These are phyloP conservation scores for Nematocida parisii DNA, from an alignment of 371 early-diverging fungal species.

Conservation along the genomic window DNA sequence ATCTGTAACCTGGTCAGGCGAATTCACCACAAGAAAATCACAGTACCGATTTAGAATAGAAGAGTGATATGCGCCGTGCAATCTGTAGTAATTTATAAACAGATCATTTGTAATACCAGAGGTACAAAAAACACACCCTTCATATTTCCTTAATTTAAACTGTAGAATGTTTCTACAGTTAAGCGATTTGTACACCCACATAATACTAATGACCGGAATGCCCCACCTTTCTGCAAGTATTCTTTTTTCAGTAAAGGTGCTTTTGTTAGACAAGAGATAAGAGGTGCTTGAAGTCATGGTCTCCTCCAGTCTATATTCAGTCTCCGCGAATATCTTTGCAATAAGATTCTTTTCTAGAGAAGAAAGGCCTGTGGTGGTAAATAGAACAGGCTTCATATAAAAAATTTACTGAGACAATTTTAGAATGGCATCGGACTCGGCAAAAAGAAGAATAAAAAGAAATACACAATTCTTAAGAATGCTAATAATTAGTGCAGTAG, in stretches of 20 bases:
- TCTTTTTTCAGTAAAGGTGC: conserved; percentile 66
- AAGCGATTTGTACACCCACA: conserved; percentile 62
- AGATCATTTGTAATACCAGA: conserved; percentile 61
- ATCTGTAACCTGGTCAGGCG: not conserved
- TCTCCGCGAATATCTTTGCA: conserved; percentile 18
- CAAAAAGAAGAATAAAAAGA: conserved; percentile 46
- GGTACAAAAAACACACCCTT: conserved; percentile 65
- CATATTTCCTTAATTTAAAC: conserved; percentile 60
- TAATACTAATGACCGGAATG: conserved; percentile 65
- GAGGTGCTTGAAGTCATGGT: conserved; percentile 56
- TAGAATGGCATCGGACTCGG: conserved; percentile 36
- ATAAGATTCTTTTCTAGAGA: conserved; percentile 35
- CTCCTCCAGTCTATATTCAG: conserved; percentile 32
- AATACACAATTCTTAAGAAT: conserved; percentile 4
- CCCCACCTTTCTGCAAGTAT: conserved; percentile 66
- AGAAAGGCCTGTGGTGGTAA: conserved; percentile 53
- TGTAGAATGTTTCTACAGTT: conserved; percentile 21
- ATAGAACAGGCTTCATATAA: conserved; percentile 40
- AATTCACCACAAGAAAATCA: conserved; percentile 65
- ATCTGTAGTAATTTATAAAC: conserved; percentile 66
- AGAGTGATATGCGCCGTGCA: conserved; percentile 62
- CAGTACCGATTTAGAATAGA: conserved; percentile 50
- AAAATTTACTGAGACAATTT: conserved; percentile 29
- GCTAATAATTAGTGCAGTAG: not conserved
- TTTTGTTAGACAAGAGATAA: conserved; percentile 65